A percentile compares a stretch with the other conserved stretches of the same genome.
Conservation (phyloP, 345 rosid species). For the Rhizophora mangle region DNA sequence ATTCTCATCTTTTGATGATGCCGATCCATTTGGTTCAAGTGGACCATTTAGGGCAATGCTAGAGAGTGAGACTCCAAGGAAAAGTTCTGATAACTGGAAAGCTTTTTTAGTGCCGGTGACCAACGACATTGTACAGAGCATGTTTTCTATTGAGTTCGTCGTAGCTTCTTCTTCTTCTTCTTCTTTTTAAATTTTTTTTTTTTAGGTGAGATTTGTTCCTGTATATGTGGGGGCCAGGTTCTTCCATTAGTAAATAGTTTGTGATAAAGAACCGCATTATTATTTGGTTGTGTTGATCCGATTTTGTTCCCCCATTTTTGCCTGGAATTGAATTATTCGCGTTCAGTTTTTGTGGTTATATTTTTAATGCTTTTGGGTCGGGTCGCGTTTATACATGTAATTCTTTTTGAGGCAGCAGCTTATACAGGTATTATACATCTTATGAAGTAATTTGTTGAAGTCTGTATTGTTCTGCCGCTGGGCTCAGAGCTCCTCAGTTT, state of each 20-base stretch:
- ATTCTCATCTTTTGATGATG: conserved; percentile 65
- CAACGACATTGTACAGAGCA: not conserved
- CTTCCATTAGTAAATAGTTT: conserved; percentile 26
- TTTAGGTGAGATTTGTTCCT: not conserved
- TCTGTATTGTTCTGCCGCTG: too few species aligned
- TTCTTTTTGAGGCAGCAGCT: too few species aligned
- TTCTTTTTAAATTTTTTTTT: too few species aligned
- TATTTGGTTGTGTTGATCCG: conserved; percentile 21
- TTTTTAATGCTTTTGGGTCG: too few species aligned
- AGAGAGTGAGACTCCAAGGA: conserved; percentile 35
- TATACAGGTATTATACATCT: too few species aligned
- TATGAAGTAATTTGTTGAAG: too few species aligned
- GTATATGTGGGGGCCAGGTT: conserved; percentile 25
- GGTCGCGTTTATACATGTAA: too few species aligned
- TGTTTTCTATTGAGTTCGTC: not conserved
- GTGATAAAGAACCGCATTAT: conserved; percentile 18
- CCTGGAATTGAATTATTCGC: not conserved
- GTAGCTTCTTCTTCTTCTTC: not conserved
- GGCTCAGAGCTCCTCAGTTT: too few species aligned
- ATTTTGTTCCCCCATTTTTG: not conserved
- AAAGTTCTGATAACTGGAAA: conserved; percentile 56
- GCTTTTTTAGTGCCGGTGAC: conserved; percentile 47
- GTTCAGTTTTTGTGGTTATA: too few species aligned
- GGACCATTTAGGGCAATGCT: conserved; percentile 64
- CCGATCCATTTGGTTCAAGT: conserved; percentile 69